Base-by-base conservation (phyloP, 2,329 filamentous ascomycete species). In the Epichloe baconii region DNA sequence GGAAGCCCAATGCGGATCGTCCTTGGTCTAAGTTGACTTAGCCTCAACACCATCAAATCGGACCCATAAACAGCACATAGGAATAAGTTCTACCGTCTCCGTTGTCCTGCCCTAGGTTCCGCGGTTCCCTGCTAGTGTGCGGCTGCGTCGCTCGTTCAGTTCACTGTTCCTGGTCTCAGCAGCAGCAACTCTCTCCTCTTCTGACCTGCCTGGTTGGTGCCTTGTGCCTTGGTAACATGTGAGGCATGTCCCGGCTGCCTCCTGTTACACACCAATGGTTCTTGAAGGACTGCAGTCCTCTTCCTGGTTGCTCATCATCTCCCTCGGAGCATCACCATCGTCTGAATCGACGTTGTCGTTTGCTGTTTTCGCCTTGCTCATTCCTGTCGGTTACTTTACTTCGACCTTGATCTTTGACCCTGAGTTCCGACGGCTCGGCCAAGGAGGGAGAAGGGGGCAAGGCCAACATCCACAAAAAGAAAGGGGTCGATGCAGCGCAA, bases 1-100 rank as follows among this genome's bases (percentile, higher is more conserved):
- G 44, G 35, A 48, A 43, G 47, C 49, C 50, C 47, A 52, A 47
- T 44, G 43, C 43, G 43, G 47, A 54, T 54, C 52, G 50, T 47
- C 50, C 44, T 51, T 47, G 49, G 44, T 53, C 48, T 37, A 50
- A 47, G 41, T 46, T 31, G 26, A 31, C 37, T 44, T 49, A 21
- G 21, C 26, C 40, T 47, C 36, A 50, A 50, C 47, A 50, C 48
- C 47, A 49, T 53, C 48, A 37, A 45, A 35, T n/a, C 34, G 21
- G 36, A 34, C 51, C 31, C 31, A 49, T 34, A 31, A 31, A 31
- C 26, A 31, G 26, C 26, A 31, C 46, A 17, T 35, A 44, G 21
- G 31, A 46, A 36, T 26, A 36, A 36, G 49, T 36, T 36, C 36
- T 21, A 42, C 21, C 23, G 35, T 31, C 26, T 36, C 50, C 50